phyloP scores from a whole-genome alignment of 2,329 filamentous ascomycete species.

The Penicillium concentricum region DNA sequence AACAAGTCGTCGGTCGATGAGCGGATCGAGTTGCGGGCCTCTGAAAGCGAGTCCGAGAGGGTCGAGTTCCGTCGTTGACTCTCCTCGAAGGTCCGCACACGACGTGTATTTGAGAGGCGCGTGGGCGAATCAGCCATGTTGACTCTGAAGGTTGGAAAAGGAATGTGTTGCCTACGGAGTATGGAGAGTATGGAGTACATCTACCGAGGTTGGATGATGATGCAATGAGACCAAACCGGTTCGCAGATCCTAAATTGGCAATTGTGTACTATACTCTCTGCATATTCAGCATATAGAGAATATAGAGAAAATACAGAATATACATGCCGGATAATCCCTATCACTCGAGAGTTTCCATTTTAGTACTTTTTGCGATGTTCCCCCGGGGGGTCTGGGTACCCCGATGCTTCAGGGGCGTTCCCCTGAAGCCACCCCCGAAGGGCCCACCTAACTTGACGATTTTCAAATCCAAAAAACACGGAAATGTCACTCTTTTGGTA shows the following conservation, averaged over 20 bases:
- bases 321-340: not conserved
- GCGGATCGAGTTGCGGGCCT: slow-evolving; percentile 62
- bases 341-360: too few relatives aligned
- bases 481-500: too few relatives aligned
- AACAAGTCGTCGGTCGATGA: slow-evolving; percentile 71
- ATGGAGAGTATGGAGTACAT: not conserved
- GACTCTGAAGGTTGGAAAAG: not conserved
- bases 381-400: too few relatives aligned
- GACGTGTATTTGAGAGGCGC: not conserved
- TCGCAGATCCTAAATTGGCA: not conserved
- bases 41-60: slow-evolving; percentile 72
- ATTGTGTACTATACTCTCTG: not conserved
- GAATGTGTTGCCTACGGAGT: not conserved
- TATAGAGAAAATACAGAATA: not conserved
- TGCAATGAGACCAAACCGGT: not conserved
- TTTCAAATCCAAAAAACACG: too few relatives aligned
- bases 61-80: slow-evolving; percentile 69
- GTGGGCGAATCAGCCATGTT: slow-evolving; percentile 15
- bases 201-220: slow-evolving; percentile 1
- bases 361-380: too few relatives aligned
- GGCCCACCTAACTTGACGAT: too few relatives aligned
- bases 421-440: too few relatives aligned
- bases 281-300: too few relatives aligned
- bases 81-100: slow-evolving; percentile 36
- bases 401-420: too few relatives aligned